Percentiles rank a stretch among this genome's conserved stretches.
phyloP scores from a whole-genome alignment of 78 protist species.

The Dictyostelium capitatum region DNA sequence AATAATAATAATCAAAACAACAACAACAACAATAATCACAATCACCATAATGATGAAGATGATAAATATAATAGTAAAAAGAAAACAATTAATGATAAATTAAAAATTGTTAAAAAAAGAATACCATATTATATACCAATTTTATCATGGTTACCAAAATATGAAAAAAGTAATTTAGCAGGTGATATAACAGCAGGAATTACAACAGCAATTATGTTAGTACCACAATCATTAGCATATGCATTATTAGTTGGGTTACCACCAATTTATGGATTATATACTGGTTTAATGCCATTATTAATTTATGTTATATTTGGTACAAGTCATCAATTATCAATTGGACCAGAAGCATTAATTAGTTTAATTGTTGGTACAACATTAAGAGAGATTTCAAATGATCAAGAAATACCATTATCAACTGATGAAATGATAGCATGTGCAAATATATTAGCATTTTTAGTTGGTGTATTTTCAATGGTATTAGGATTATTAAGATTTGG shows the following conservation, averaged over 20 bases:
- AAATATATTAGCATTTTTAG: constrained; percentile 56
- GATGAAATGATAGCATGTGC: constrained; percentile 27
- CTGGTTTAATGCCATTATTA: constrained; percentile 87
- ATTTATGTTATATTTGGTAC: constrained; percentile 89
- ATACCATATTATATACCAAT: constrained; percentile 64
- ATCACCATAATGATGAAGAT: background rate
- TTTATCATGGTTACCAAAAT: constrained; percentile 61
- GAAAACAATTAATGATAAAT: background rate
- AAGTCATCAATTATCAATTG: constrained; percentile 86
- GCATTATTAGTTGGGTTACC: constrained; percentile 90
- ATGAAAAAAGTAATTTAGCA: background rate
- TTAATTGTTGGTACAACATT: constrained; percentile 62
- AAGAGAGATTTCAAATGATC: background rate
- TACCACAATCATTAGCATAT: constrained; percentile 90
- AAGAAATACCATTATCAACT: constrained; percentile 21
- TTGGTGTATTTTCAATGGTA: constrained; percentile 59
- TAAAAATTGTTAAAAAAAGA: constrained; percentile 7
- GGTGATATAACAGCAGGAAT: constrained; percentile 87
- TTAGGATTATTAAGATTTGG: constrained; percentile 78
- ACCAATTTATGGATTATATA: constrained; percentile 90
- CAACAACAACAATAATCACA: background rate
- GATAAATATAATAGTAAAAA: background rate
- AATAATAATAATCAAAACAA: background rate
- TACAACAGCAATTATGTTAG: constrained; percentile 83
- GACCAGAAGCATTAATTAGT: constrained; percentile 86